Percentiles rank a stretch among this genome's conserved stretches.
phyloP scores from a whole-genome alignment of 148 eudicot species.

The Pharnaceum exiguum region DNA sequence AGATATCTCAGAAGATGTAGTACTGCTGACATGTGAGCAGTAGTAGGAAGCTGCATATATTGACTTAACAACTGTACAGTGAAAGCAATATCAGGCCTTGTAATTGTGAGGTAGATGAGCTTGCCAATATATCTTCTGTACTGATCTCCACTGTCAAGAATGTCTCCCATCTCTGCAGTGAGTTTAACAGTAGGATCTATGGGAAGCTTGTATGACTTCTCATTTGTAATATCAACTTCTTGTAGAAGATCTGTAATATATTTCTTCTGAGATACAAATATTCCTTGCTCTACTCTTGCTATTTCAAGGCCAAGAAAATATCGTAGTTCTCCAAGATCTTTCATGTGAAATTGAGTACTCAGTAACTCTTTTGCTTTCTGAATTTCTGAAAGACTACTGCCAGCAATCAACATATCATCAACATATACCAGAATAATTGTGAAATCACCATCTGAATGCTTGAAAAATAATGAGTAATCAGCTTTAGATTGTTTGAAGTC shows the following conservation, averaged over 20 bases:
- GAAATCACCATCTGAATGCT: neutral
- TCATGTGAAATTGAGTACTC: neutral
- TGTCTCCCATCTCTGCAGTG: neutral
- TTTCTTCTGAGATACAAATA: neutral
- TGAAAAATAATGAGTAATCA: neutral
- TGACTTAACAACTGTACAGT: neutral
- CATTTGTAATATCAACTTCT: neutral
- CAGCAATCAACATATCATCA: too few relatives aligned
- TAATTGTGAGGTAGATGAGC: neutral
- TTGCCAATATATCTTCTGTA: neutral
- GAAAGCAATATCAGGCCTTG: neutral
- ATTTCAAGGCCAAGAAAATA: conserved; percentile 9
- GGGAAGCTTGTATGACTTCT: neutral
- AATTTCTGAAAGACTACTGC: neutral
- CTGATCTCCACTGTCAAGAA: neutral
- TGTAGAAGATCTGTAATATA: neutral
- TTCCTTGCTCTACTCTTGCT: neutral
- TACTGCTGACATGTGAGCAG: neutral
- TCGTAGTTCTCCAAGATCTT: neutral
- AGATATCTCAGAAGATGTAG: conserved; percentile 1
- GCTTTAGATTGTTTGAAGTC: neutral
- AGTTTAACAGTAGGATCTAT: neutral
- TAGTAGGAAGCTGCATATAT: neutral
- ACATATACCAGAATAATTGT: neutral
- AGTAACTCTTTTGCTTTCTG: neutral